These are phyloP conservation scores for Lichtheimia ornata DNA, from an alignment of 371 early-diverging fungal species.

Conservation along the genomic window DNA sequence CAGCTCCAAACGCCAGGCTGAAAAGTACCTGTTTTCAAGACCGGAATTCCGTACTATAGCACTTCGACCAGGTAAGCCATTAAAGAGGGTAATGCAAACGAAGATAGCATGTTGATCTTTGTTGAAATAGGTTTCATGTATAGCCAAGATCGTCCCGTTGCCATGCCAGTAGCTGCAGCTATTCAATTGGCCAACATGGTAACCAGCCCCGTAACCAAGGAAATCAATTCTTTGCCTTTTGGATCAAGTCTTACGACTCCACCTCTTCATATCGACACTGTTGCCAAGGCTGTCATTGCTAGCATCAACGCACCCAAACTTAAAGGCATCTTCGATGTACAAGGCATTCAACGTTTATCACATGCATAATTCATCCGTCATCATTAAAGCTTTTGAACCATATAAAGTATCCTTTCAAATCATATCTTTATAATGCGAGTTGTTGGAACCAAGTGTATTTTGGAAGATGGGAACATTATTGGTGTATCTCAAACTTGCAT, in stretches of 20 bases:
- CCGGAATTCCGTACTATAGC: slow-evolving; percentile 61
- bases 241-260: slow-evolving; percentile 62
- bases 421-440: too few relatives aligned
- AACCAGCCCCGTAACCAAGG: slow-evolving; percentile 42
- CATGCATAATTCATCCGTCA: background rate
- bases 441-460: too few relatives aligned
- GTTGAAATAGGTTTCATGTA: slow-evolving; percentile 59
- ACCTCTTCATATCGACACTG: slow-evolving; percentile 59
- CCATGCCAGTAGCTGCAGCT: slow-evolving; percentile 60
- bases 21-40: slow-evolving; percentile 53
- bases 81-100: background rate
- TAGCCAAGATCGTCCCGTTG: slow-evolving; percentile 57
- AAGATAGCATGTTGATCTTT: background rate
- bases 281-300: slow-evolving; percentile 63
- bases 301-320: slow-evolving; percentile 42
- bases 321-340: slow-evolving; percentile 53
- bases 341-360: slow-evolving; percentile 44
- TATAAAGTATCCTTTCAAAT: too few relatives aligned
- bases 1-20: slow-evolving; percentile 78
- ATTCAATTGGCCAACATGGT: slow-evolving; percentile 53
- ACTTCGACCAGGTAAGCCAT: slow-evolving; percentile 62
- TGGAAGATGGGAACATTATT: too few relatives aligned
- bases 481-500: too few relatives aligned
- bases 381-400: too few relatives aligned
- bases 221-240: slow-evolving; percentile 55